A percentile compares a stretch with the other conserved stretches of the same genome.
These are phyloP conservation scores for Magnolia officinalis DNA, from an alignment of 164 flowering plant species.

Conservation along the genomic window DNA sequence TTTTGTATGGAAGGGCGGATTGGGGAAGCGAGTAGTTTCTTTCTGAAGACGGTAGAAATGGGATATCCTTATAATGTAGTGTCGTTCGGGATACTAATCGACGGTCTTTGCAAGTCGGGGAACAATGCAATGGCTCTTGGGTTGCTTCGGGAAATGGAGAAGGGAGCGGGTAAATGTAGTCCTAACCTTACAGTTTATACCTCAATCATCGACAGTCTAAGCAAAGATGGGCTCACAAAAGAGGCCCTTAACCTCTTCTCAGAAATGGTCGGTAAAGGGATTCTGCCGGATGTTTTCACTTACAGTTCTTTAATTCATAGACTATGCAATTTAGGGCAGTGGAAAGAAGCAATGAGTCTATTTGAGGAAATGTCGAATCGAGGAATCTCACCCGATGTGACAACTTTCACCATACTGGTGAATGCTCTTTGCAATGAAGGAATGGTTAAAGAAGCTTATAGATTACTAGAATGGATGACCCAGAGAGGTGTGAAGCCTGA, in stretches of 20 bases:
- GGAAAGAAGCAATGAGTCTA: background rate
- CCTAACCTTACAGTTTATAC: background rate
- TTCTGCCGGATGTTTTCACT: constrained; percentile 1
- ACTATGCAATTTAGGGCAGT: background rate
- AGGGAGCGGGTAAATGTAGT: background rate
- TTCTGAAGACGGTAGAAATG: background rate
- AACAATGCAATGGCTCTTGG: background rate
- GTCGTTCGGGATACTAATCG: constrained; percentile 14
- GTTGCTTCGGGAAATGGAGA: constrained; percentile 11
- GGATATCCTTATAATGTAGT: constrained; percentile 9
- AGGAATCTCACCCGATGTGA: background rate
- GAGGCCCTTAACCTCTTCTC: constrained; percentile 1
- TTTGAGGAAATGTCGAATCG: background rate
- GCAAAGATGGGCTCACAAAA: background rate
- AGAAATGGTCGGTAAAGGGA: background rate
- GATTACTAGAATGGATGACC: background rate
- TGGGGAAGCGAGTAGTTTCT: background rate
- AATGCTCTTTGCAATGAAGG: constrained; percentile 2
- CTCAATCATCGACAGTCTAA: constrained; percentile 1
- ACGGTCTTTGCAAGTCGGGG: constrained; percentile 20
- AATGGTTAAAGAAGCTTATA: background rate
- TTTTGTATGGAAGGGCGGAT: background rate
- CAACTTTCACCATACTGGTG: constrained; percentile 1
- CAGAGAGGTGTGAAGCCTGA: background rate
- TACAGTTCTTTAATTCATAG: constrained; percentile 7